Evolutionary conservation across 805 yeast genomes (phyloP).

Genomic region (Hanseniaspora valbyensis): DNA sequence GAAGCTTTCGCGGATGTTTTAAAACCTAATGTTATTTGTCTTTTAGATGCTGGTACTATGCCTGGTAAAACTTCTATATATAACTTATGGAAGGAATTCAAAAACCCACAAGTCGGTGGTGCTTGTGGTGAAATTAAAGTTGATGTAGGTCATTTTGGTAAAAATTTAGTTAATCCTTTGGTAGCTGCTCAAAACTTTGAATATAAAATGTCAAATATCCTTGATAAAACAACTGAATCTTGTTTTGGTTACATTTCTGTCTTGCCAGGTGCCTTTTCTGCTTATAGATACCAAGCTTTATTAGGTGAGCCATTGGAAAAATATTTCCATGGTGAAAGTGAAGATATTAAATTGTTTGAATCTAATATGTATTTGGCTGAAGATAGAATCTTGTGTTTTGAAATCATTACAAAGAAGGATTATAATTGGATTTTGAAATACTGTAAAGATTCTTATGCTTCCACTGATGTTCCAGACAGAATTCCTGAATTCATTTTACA

Average conservation of each 20-base stretch:
- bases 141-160: slow-evolving; percentile 53
- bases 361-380: slow-evolving; percentile 96
- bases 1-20: slow-evolving; percentile 80
- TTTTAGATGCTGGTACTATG: slow-evolving; percentile 90
- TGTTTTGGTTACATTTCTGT: slow-evolving; percentile 91
- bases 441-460: slow-evolving; percentile 80
- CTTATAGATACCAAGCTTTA: slow-evolving; percentile 76
- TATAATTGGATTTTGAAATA: slow-evolving; percentile 71
- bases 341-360: slow-evolving; percentile 70
- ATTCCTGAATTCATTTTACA: slow-evolving; percentile 81
- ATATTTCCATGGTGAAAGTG: slow-evolving; percentile 84
- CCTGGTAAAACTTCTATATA: slow-evolving; percentile 78
- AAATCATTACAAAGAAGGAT: slow-evolving; percentile 72
- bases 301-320: slow-evolving; percentile 77
- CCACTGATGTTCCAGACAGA: slow-evolving; percentile 88
- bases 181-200: slow-evolving; percentile 96
- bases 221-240: slow-evolving; percentile 93
- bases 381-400: slow-evolving; percentile 90
- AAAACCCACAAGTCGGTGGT: slow-evolving; percentile 76
- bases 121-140: slow-evolving; percentile 97
- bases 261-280: slow-evolving; percentile 93
- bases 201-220: slow-evolving; percentile 85
- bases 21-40: slow-evolving; percentile 69
- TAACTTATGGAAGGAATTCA: slow-evolving; percentile 80
- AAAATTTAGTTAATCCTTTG: slow-evolving; percentile 61